Conservation (phyloP, 441 rosid genomes). For the Arabidopsis lyrata region DNA sequence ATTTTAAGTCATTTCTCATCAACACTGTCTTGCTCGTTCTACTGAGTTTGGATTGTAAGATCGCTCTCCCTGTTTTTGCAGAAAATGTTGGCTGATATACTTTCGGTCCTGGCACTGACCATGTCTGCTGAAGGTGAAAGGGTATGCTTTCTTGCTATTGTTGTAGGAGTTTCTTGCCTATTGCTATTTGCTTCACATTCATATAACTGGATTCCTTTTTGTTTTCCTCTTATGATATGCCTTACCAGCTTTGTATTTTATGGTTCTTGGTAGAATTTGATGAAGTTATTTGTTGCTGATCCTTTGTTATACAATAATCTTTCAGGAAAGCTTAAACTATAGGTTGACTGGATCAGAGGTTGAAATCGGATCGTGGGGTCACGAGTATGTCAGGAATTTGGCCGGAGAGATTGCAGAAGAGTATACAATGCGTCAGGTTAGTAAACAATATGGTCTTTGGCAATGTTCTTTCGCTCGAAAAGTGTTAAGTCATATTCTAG, state of each 20-base stretch:
- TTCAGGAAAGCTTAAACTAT: conserved; percentile 94
- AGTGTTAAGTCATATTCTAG: conserved; percentile 9
- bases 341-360: conserved; percentile 89
- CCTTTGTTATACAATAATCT: conserved; percentile 36
- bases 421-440: conserved; percentile 77
- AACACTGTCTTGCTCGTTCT: conserved; percentile 2
- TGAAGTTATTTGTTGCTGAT: conserved; percentile 8
- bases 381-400: conserved; percentile 97
- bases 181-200: conserved; percentile 13
- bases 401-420: conserved; percentile 93
- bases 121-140: conserved; percentile 98
- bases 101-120: conserved; percentile 93
- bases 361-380: conserved; percentile 99
- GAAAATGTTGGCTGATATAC: conserved; percentile 89
- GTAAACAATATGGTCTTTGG: conserved; percentile 34
- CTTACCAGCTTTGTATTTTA: conserved; percentile 2
- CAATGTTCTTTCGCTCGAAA: conserved; percentile 6
- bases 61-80: conserved; percentile 50
- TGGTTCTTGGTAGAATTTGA: conserved; percentile 23
- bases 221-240: conserved; percentile 2
- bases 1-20: conserved; percentile 24
- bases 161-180: not conserved
- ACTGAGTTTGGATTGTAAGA: conserved; percentile 20
- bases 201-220: conserved; percentile 13
- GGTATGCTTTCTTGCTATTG: conserved; percentile 56